Base-by-base conservation (phyloP, 345 rosid species). In the Microthlaspi erraticum region DNA sequence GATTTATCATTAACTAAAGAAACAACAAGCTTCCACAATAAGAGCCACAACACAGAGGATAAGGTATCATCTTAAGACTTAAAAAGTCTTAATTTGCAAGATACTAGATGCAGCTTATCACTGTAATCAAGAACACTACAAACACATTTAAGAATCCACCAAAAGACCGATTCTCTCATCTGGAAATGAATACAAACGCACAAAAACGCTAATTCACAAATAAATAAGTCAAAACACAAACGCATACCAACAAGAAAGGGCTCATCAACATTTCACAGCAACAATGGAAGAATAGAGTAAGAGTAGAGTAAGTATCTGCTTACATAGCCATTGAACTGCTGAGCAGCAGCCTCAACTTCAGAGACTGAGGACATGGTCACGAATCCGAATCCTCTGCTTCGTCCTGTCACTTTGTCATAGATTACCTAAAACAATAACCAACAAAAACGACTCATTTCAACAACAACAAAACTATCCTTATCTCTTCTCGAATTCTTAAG, bases 341-440 rank as follows among this genome's bases (percentile, higher is more conserved):
- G 83, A 44, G 77, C 87, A 62, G 96, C 97, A 14, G 88, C 83
- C 79, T 87, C 82, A 77, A 79, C 97, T 79, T 91, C 98, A 77
- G 88, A 81, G 6, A 9, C 43, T 7, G 84, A 65, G 0, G 96
- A 87, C 99, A 94, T 94, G 55, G 97, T 94, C 77, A 94, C 99
- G 62, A 94, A 94, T 39, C 90, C 99, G 67, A 94, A 94, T 48
- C 99, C 99, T 70, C 99, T 84, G 85, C 98, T 94, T 78, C 99
- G 78, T 34, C 99, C 98, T 45, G 98, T 89, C 41, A 80, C 78
- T 82, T 89, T 94, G 76, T 94, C 96, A 77, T 94, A 94, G 38
- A 91, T 94, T 2, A 94, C 98, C 99, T 94, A 73, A 64, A 78
- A 76, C 55, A 80, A 80, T 23, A 60, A 53, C 20, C 1, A 41